phyloP scores from a whole-genome alignment of 139 green algal species.

The Coelastrella sp. region DNA sequence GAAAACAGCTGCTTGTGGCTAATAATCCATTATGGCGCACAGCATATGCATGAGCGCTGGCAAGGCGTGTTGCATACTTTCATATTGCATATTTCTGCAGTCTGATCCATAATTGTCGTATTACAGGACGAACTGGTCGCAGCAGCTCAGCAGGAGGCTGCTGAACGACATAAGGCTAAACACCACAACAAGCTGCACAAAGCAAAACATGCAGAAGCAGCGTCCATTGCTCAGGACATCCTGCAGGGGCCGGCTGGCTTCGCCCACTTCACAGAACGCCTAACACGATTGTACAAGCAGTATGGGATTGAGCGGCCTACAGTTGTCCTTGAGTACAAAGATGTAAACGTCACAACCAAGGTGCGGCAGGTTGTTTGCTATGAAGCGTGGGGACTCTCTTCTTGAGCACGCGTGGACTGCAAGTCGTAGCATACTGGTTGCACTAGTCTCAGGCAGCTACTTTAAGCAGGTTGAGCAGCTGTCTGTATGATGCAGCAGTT shows the following conservation, averaged over 20 bases:
- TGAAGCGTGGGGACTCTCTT: too few relatives aligned
- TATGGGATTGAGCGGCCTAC: constrained; percentile 30
- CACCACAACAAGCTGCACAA: constrained; percentile 14
- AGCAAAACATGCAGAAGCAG: constrained; percentile 26
- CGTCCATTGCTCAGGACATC: neutral
- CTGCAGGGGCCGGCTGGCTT: constrained; percentile 6
- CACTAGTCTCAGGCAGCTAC: neutral
- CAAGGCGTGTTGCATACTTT: too few relatives aligned
- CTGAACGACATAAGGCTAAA: neutral
- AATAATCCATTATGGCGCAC: too few relatives aligned
- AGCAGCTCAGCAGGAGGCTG: constrained; percentile 26
- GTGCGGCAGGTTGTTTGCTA: too few relatives aligned
- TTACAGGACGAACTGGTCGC: constrained; percentile 15
- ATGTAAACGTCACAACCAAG: neutral
- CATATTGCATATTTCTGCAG: too few relatives aligned
- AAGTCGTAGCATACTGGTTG: too few relatives aligned
- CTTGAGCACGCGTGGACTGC: too few relatives aligned
- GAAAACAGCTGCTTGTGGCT: too few relatives aligned
- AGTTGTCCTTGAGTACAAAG: neutral
- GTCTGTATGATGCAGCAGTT: too few relatives aligned
- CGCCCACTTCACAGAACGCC: neutral
- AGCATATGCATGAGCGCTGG: too few relatives aligned
- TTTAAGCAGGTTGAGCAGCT: neutral
- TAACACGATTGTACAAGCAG: neutral
- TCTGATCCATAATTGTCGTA: too few relatives aligned